Evolutionary conservation across 2,329 filamentous ascomycete species (phyloP).

Genomic region (Chaetomium sp.): DNA sequence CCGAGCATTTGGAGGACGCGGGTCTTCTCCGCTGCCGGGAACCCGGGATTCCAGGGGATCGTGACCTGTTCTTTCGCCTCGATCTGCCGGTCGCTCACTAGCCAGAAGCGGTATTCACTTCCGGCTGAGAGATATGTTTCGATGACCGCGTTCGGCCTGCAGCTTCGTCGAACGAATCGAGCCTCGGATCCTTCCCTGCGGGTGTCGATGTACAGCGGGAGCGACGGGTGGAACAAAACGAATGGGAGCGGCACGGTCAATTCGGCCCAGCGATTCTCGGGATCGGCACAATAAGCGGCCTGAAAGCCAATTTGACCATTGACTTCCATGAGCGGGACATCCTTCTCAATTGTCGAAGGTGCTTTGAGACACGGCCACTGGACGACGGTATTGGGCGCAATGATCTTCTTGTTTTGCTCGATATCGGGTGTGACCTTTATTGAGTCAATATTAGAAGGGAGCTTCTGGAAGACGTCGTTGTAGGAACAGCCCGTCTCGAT

Average conservation of each 20-base stretch:
- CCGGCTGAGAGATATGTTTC: constrained; percentile 81
- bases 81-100: constrained; percentile 80
- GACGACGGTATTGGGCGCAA: constrained; percentile 56
- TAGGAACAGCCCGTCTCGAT: constrained; percentile 66
- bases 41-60: constrained; percentile 68
- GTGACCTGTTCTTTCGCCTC: constrained; percentile 64
- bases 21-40: constrained; percentile 55
- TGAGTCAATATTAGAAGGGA: constrained; percentile 49
- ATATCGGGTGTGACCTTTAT: constrained; percentile 50
- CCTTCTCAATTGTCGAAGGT: constrained; percentile 55
- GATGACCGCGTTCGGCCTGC: constrained; percentile 82
- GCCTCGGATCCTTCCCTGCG: constrained; percentile 81
- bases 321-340: constrained; percentile 67
- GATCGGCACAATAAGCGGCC: constrained; percentile 68
- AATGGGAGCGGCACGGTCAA: constrained; percentile 68
- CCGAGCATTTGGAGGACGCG: constrained; percentile 63
- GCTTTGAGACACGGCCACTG: constrained; percentile 70
- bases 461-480: constrained; percentile 67
- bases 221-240: constrained; percentile 82
- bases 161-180: constrained; percentile 90
- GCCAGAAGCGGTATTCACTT: constrained; percentile 88
- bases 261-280: constrained; percentile 68
- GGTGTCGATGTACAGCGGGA: constrained; percentile 93
- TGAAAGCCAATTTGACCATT: constrained; percentile 77
- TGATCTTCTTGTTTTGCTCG: constrained; percentile 55